These are phyloP conservation scores for Cercospora zeina DNA, from an alignment of 2,329 filamentous ascomycete species.

Conservation along the genomic window DNA sequence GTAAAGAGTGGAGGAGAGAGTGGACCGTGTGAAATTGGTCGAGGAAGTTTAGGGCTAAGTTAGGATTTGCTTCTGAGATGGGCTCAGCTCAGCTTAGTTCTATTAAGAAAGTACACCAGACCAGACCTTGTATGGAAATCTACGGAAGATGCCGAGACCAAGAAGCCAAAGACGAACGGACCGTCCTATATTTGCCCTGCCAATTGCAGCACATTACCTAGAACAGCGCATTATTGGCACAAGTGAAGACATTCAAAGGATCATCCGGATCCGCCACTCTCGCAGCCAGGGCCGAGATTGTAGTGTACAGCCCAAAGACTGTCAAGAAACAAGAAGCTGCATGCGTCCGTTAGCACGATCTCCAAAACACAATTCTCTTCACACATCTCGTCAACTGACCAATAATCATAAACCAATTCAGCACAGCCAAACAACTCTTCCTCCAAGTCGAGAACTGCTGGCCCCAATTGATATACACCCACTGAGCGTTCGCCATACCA, in stretches of 20 bases:
- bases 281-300: slow-evolving; percentile 1
- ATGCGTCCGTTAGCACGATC: neutral
- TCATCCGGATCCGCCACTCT: slow-evolving; percentile 6
- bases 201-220: neutral
- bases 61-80: no score
- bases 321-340: slow-evolving; percentile 10
- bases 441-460: slow-evolving; percentile 13
- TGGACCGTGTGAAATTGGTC: no score
- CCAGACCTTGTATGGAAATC: no score
- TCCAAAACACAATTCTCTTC: no score
- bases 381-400: neutral
- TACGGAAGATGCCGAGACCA: no score
- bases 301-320: slow-evolving; percentile 8
- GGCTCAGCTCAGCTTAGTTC: no score
- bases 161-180: no score
- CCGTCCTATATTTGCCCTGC: no score
- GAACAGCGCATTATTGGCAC: slow-evolving; percentile 7
- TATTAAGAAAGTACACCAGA: no score
- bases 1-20: no score
- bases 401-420: slow-evolving; percentile 13
- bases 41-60: no score
- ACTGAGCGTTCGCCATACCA: slow-evolving; percentile 38
- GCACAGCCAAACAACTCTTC: slow-evolving; percentile 10
- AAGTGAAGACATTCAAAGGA: slow-evolving; percentile 9
- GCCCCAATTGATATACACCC: slow-evolving; percentile 12